These are phyloP conservation scores for Penicillium mononematosum DNA, from an alignment of 495 filamentous ascomycete genomes.

Conservation along the genomic window DNA sequence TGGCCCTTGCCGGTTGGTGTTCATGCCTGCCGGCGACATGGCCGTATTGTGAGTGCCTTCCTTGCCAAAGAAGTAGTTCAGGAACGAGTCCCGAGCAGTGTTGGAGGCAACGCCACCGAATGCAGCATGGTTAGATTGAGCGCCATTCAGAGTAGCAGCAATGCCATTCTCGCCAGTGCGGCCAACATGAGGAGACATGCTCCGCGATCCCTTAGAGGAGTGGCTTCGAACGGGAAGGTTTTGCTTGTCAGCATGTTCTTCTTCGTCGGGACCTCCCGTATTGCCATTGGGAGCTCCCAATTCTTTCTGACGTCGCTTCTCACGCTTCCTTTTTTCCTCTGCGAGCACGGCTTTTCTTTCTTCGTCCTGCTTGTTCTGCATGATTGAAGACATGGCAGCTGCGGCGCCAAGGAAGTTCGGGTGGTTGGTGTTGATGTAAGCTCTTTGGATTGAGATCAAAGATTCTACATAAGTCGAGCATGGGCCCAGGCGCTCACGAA, in stretches of 20 bases:
- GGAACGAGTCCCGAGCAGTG: conserved; percentile 75
- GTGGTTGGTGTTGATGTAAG: conserved; percentile 99
- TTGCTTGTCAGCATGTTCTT: conserved; percentile 50
- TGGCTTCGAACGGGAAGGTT: conserved; percentile 59
- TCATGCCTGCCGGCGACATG: conserved; percentile 33
- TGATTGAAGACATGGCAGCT: conserved; percentile 96
- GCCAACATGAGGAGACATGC: conserved; percentile 77
- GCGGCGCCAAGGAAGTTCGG: conserved; percentile 97
- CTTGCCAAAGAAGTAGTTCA: conserved; percentile 98
- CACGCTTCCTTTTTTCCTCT: conserved; percentile 81
- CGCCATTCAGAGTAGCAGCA: conserved; percentile 64
- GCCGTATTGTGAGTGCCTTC: conserved; percentile 58
- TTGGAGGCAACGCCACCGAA: conserved; percentile 58
- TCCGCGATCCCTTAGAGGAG: conserved; percentile 60
- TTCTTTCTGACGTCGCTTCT: conserved; percentile 78
- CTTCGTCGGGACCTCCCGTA: conserved; percentile 68
- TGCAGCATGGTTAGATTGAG: conserved; percentile 60
- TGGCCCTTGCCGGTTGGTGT: conserved; percentile 63
- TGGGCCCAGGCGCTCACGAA: conserved; percentile 88
- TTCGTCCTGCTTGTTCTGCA: conserved; percentile 88
- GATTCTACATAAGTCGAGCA: conserved; percentile 90
- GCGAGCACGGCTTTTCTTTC: conserved; percentile 76
- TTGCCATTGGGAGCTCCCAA: conserved; percentile 72
- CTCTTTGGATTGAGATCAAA: conserved; percentile 92
- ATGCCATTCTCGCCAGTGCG: conserved; percentile 60